A percentile compares a stretch with the other conserved stretches of the same genome.
These are phyloP conservation scores for Abrus pulchellus DNA, from an alignment of 306 rosid genomes.

Conservation along the genomic window DNA sequence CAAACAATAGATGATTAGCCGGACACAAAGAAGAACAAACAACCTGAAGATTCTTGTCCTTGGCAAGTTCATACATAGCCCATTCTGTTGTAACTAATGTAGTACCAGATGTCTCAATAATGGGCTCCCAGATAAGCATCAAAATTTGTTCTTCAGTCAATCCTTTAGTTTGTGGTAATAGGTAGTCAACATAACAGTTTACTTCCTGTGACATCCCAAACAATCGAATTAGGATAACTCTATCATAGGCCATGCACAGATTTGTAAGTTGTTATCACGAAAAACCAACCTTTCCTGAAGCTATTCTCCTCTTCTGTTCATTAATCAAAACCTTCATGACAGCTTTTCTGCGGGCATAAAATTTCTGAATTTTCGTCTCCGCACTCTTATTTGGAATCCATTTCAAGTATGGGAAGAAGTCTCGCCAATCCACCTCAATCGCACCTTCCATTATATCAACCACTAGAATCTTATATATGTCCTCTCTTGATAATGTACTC, in stretches of 20 bases:
- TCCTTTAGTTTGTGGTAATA: constrained; percentile 72
- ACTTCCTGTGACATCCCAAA: constrained; percentile 59
- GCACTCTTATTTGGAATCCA: constrained; percentile 85
- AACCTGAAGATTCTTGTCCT: constrained; percentile 76
- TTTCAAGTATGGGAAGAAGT: constrained; percentile 89
- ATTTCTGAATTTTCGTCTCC: constrained; percentile 61
- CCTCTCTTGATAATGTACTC: constrained; percentile 59
- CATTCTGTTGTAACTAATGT: constrained; percentile 85
- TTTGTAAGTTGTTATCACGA: neutral
- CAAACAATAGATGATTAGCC: neutral
- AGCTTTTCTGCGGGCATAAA: constrained; percentile 53
- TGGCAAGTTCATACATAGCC: constrained; percentile 91
- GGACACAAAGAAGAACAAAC: constrained; percentile 7
- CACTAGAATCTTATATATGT: constrained; percentile 70
- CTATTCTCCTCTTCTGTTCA: constrained; percentile 73
- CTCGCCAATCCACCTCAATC: constrained; percentile 98
- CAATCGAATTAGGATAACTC: constrained; percentile 40
- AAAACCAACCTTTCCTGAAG: constrained; percentile 72
- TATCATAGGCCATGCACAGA: neutral
- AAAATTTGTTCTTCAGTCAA: constrained; percentile 65
- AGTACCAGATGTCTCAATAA: constrained; percentile 87
- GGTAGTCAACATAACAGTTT: constrained; percentile 70
- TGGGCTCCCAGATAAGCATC: constrained; percentile 86
- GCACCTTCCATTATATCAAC: constrained; percentile 89
- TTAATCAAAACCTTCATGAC: constrained; percentile 73